Base-by-base conservation (phyloP, 805 yeast genomes). In the Brettanomyces bruxellensis region DNA sequence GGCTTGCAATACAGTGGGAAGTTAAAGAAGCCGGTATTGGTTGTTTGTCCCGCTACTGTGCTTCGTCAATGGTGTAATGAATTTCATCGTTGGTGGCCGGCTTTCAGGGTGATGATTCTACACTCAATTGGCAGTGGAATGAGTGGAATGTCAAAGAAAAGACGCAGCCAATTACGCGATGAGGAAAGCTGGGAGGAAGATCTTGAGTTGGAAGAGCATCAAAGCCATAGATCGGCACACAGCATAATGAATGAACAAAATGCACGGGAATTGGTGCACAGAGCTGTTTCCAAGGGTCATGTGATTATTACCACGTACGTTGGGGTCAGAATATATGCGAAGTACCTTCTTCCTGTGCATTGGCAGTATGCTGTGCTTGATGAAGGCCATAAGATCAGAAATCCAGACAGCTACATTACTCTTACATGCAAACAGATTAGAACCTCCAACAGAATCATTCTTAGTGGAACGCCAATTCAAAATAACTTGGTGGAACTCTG, bases 1-100 rank as follows among this genome's bases (percentile, higher is more conserved):
- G 93, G 95, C 0, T 69, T 93, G 37, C 96, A 90, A 57, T 86
- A 89, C 60, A 84, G 95, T 14, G 81, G 83, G 0, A 67, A 77
- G 47, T 67, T 91, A 2, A 75, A 78, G 32, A 83, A 81, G 36
- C 99, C 99, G 0, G 83, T 86, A 0, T 58, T 93, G 34, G 72
- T 93, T 38, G 96, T 93, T 0, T 95, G 96, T 53, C 99, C 99
- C 0, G 98, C 98, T 0, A 93, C 99, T 0, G 97, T 93, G 0
- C 69, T 93, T 73, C 84, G 80, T 49, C 99, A 93, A 59, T 93
- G 99, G 99, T 91, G 88, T n/a, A 83, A 83, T 51, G 99, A 93
- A 63, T 78, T 93, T 42, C 98, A 91, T 55, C 76, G 83, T 43
- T 93, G 99, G 99, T 93, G 98, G 98, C 97, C 98, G 3, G 88